Percentiles rank a stretch among this genome's conserved stretches.
Conservation (phyloP, 2,329 filamentous ascomycete species). For the Pseudogymnoascus sp. region DNA sequence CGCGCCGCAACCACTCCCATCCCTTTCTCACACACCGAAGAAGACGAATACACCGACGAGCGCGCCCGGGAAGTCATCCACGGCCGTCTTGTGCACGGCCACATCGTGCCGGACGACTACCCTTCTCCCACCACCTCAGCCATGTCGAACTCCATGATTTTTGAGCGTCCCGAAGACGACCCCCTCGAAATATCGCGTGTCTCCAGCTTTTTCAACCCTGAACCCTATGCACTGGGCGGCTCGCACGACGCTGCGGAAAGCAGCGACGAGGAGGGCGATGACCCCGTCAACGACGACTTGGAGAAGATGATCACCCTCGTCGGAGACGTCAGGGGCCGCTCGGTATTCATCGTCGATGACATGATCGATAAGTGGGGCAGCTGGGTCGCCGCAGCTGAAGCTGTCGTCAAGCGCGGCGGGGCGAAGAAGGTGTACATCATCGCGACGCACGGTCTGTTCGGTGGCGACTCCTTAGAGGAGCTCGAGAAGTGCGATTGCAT, state of each 20-base stretch:
- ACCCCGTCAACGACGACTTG: constrained; percentile 67
- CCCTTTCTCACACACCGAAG: constrained; percentile 17
- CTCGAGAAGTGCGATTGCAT: constrained; percentile 91
- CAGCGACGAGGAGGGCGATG: constrained; percentile 89
- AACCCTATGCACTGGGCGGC: constrained; percentile 64
- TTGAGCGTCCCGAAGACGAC: constrained; percentile 57
- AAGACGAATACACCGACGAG: constrained; percentile 45
- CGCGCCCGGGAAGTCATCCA: constrained; percentile 85
- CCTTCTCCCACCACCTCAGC: constrained; percentile 69
- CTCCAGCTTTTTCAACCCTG: constrained; percentile 69
- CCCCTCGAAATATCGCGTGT: constrained; percentile 73
- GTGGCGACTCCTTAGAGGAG: constrained; percentile 79
- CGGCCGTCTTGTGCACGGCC: constrained; percentile 82
- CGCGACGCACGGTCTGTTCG: constrained; percentile 92
- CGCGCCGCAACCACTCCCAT: constrained; percentile 17
- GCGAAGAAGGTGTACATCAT: constrained; percentile 96
- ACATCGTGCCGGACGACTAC: constrained; percentile 91
- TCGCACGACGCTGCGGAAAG: constrained; percentile 74
- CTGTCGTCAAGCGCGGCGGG: constrained; percentile 82
- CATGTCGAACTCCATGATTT: constrained; percentile 46
- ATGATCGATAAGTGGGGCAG: constrained; percentile 98
- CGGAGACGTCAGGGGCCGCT: constrained; percentile 78
- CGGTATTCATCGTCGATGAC: constrained; percentile 93
- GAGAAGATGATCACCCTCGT: constrained; percentile 98
- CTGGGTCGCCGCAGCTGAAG: constrained; percentile 96